Conservation (phyloP, 352 stramenopile species). For the Phytophthora boehmeriae region DNA sequence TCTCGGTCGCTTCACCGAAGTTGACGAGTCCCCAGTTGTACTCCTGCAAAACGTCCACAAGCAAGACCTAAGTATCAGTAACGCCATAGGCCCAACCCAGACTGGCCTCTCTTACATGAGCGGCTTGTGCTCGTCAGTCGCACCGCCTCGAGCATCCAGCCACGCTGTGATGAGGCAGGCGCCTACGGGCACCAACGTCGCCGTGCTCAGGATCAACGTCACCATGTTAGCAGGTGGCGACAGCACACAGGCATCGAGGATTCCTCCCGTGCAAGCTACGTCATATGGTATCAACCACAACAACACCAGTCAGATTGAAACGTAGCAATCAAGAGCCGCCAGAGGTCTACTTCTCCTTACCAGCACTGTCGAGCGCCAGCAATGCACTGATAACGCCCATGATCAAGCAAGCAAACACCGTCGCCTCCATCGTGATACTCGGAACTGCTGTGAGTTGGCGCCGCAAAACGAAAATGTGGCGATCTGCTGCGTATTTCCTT, state of each 20-base stretch:
- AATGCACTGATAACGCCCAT: slow-evolving; percentile 45
- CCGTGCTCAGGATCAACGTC: slow-evolving; percentile 60
- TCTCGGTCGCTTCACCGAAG: slow-evolving; percentile 21
- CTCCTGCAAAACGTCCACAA: background rate
- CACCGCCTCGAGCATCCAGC: slow-evolving; percentile 29
- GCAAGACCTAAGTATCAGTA: background rate
- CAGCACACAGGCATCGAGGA: slow-evolving; percentile 46
- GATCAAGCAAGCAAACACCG: slow-evolving; percentile 49
- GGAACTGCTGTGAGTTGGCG: background rate
- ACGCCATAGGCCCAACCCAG: too few relatives aligned
- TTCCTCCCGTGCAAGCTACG: slow-evolving; percentile 45
- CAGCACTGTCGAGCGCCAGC: slow-evolving; percentile 43
- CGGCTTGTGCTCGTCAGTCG: slow-evolving; percentile 28
- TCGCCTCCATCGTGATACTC: slow-evolving; percentile 45
- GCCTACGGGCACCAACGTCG: slow-evolving; percentile 49
- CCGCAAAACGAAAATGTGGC: too few relatives aligned
- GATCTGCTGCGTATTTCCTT: background rate
- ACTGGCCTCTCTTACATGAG: slow-evolving; percentile 47
- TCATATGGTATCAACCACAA: background rate
- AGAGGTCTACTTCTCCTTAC: too few relatives aligned
- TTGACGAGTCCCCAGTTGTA: background rate
- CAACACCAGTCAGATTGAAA: background rate
- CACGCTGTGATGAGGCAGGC: slow-evolving; percentile 45
- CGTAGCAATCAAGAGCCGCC: too few relatives aligned
- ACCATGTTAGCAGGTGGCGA: slow-evolving; percentile 55